These are phyloP conservation scores for Collybiopsis confluens DNA, from an alignment of 768 basidiomycete genomes.

Conservation along the genomic window DNA sequence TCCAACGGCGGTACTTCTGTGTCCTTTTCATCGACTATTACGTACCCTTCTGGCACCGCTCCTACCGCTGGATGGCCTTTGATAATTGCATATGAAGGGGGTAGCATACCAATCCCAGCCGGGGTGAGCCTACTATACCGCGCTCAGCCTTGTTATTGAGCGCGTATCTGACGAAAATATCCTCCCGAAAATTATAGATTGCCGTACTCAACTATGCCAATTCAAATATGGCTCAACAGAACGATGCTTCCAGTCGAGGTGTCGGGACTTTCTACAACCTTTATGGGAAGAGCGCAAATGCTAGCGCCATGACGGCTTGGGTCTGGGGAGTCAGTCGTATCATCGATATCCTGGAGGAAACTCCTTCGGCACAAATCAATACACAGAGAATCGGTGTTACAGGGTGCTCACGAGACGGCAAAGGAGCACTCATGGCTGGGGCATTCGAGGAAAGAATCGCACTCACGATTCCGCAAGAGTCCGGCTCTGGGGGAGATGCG, in stretches of 20 bases:
- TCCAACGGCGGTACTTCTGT: conserved; percentile 43
- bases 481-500: conserved; percentile 55
- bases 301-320: conserved; percentile 57
- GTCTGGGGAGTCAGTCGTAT: conserved; percentile 58
- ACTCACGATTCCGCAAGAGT: conserved; percentile 60
- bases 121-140: conserved; percentile 22
- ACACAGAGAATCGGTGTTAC: conserved; percentile 46
- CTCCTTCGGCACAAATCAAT: conserved; percentile 44
- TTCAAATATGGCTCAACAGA: conserved; percentile 50
- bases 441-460: conserved; percentile 57
- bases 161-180: conserved; percentile 11
- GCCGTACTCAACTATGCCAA: conserved; percentile 51
- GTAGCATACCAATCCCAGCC: conserved; percentile 33
- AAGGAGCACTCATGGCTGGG: conserved; percentile 55
- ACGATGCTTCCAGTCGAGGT: conserved; percentile 40
- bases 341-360: conserved; percentile 55
- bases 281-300: conserved; percentile 42
- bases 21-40: conserved; percentile 43
- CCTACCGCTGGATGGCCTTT: conserved; percentile 38
- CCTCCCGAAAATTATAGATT: neutral
- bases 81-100: conserved; percentile 47
- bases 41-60: conserved; percentile 36
- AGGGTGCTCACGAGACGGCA: conserved; percentile 59
- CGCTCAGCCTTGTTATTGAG: neutral
- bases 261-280: conserved; percentile 55